A percentile compares a stretch with the other conserved stretches of the same genome.
These are phyloP conservation scores for Mycosphaerella sp. DNA, from an alignment of 2,329 filamentous ascomycete genomes.

Conservation along the genomic window DNA sequence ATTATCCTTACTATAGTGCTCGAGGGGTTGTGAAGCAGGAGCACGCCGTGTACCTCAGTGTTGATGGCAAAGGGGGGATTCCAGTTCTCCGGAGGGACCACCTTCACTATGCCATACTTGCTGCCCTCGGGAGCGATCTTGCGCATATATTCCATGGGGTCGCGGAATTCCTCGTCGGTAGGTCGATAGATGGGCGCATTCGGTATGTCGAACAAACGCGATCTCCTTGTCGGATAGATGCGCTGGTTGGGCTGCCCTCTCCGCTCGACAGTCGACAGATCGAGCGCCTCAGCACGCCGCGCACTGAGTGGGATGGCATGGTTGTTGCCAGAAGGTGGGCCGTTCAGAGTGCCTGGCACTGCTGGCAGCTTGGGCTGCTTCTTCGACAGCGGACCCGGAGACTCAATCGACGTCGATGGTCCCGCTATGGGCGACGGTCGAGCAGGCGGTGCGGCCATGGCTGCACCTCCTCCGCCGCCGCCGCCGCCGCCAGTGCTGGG, in stretches of 20 bases:
- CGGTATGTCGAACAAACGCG: conserved; percentile 71
- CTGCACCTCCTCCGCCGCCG: conserved; percentile 3
- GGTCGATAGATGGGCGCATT: conserved; percentile 89
- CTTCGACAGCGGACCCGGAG: conserved; percentile 14
- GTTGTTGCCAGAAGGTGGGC: conserved; percentile 37
- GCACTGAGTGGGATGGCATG: conserved; percentile 55
- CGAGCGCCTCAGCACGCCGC: conserved; percentile 62
- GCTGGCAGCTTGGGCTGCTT: conserved; percentile 21
- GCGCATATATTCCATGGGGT: conserved; percentile 87
- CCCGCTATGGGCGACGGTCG: conserved; percentile 17
- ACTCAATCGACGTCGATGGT: conserved; percentile 14
- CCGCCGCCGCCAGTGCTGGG: conserved; percentile 24
- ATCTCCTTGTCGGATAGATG: conserved; percentile 48
- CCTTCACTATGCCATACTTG: conserved; percentile 89
- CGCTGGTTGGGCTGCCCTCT: conserved; percentile 73
- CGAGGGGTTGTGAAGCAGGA: background rate
- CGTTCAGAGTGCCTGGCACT: conserved; percentile 31
- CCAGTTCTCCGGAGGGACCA: conserved; percentile 90
- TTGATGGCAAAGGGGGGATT: conserved; percentile 94
- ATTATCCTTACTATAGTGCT: background rate
- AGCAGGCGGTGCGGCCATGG: conserved; percentile 10
- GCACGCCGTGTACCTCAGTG: conserved; percentile 67
- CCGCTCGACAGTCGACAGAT: conserved; percentile 84
- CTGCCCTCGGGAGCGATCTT: conserved; percentile 83
- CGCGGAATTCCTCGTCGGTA: conserved; percentile 88